These are phyloP conservation scores for Xenosphaeropsis pyriputrescens DNA, from an alignment of 2,329 filamentous ascomycete genomes.

Conservation along the genomic window DNA sequence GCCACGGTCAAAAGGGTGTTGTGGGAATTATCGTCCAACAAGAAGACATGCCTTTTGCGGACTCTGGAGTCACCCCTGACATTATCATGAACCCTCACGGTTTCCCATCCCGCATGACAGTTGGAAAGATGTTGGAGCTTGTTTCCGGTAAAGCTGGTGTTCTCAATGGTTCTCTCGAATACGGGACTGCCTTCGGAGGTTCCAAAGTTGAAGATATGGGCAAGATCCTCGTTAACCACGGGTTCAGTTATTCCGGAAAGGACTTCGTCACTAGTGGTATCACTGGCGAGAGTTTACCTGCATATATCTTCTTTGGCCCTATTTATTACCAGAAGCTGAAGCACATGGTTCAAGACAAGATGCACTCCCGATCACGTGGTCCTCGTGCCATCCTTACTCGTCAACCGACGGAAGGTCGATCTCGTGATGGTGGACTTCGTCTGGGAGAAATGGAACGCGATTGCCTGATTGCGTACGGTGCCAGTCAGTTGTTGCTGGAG, in stretches of 20 bases:
- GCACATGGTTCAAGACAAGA: constrained; percentile 99
- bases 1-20: constrained; percentile 96
- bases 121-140: constrained; percentile 93
- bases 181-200: constrained; percentile 77
- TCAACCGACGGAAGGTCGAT: constrained; percentile 92
- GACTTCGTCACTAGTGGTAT: constrained; percentile 93
- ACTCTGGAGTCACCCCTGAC: constrained; percentile 81
- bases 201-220: constrained; percentile 84
- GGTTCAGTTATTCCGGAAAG: constrained; percentile 94
- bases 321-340: constrained; percentile 99
- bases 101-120: constrained; percentile 99
- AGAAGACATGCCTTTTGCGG: constrained; percentile 92
- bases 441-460: constrained; percentile 98
- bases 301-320: constrained; percentile 95
- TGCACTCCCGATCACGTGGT: constrained; percentile 88
- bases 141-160: constrained; percentile 90
- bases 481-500: constrained; percentile 81
- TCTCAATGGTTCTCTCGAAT: constrained; percentile 70
- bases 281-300: constrained; percentile 83
- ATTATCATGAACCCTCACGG: constrained; percentile 99
- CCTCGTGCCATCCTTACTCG: constrained; percentile 85
- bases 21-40: constrained; percentile 94
- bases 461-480: constrained; percentile 93
- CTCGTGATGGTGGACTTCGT: constrained; percentile 79
- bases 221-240: constrained; percentile 66